A percentile compares a stretch with the other conserved stretches of the same genome.
Conservation (phyloP, 345 rosid genomes). For the Sonneratia alba region DNA sequence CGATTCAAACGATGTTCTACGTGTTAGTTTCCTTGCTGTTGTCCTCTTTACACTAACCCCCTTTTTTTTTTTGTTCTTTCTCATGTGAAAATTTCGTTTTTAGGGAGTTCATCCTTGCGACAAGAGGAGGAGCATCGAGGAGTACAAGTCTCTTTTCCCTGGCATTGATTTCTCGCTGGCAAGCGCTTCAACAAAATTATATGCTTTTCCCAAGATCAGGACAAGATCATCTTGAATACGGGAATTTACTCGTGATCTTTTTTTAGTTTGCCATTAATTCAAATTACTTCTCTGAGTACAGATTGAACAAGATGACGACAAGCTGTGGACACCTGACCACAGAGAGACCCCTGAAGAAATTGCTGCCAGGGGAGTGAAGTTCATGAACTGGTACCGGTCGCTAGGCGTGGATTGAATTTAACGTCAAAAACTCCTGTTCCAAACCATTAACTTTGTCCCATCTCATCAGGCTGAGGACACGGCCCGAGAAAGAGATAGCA, state of each 20-base stretch:
- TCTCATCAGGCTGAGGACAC: conserved; percentile 52
- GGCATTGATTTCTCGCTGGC: conserved; percentile 73
- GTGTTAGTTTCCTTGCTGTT: not conserved
- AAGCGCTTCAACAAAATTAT: conserved; percentile 17
- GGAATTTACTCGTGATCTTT: not conserved
- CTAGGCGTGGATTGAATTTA: not conserved
- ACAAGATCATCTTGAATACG: not conserved
- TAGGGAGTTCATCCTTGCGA: conserved; percentile 90
- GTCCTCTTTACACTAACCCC: not conserved
- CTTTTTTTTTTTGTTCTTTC: not conserved
- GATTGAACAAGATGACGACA: conserved; percentile 52
- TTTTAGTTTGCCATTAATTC: not conserved
- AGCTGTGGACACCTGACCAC: conserved; percentile 42
- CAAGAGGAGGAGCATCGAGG: conserved; percentile 51
- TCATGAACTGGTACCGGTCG: conserved; percentile 47
- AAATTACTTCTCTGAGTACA: conserved; percentile 10
- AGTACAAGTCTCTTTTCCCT: conserved; percentile 55
- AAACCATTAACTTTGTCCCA: not conserved
- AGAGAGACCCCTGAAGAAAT: conserved; percentile 56
- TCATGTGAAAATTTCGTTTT: not conserved
- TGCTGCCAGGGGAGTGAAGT: conserved; percentile 59
- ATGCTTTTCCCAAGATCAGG: not conserved
- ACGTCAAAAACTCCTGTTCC: not conserved
- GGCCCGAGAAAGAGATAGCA: conserved; percentile 69
- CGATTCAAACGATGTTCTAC: not conserved